Conservation (phyloP, 805 yeast genomes). For the Lipomyces starkeyi region DNA sequence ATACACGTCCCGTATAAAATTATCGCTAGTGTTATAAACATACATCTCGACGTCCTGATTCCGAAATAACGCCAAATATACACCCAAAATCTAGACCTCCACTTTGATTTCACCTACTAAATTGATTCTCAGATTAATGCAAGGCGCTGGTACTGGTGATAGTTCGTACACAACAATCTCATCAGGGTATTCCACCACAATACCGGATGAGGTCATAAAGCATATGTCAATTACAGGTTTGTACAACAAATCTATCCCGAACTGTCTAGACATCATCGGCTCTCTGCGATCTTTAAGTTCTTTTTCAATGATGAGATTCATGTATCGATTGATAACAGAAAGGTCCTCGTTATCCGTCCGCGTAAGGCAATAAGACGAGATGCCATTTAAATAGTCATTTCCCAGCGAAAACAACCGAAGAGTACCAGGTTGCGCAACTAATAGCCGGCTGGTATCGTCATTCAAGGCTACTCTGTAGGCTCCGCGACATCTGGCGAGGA, state of each 20-base stretch:
- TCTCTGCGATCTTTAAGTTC: constrained; percentile 16
- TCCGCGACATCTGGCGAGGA: constrained; percentile 7
- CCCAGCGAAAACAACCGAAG: constrained; percentile 23
- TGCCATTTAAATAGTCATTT: not conserved
- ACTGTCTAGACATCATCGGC: constrained; percentile 19
- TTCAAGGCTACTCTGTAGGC: constrained; percentile 6
- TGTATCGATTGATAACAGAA: constrained; percentile 2
- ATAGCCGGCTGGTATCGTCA: constrained; percentile 20
- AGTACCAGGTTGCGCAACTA: constrained; percentile 10
- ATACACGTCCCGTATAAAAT: not conserved
- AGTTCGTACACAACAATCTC: constrained; percentile 17
- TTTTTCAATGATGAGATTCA: constrained; percentile 15
- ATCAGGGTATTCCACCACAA: constrained; percentile 25
- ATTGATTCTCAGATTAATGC: not conserved
- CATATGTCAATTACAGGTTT: constrained; percentile 16
- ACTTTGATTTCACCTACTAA: not conserved
- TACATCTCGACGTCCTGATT: not conserved
- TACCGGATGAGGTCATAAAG: constrained; percentile 9
- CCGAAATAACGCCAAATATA: not conserved
- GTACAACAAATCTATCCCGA: constrained; percentile 10
- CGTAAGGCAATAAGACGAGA: not conserved
- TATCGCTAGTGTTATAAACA: not conserved
- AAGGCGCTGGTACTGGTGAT: not conserved
- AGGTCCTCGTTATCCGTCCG: not conserved
- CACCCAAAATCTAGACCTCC: not conserved